A percentile compares a stretch with the other conserved stretches of the same genome.
Conservation (phyloP, 441 rosid species). For the Sinapis alba region DNA sequence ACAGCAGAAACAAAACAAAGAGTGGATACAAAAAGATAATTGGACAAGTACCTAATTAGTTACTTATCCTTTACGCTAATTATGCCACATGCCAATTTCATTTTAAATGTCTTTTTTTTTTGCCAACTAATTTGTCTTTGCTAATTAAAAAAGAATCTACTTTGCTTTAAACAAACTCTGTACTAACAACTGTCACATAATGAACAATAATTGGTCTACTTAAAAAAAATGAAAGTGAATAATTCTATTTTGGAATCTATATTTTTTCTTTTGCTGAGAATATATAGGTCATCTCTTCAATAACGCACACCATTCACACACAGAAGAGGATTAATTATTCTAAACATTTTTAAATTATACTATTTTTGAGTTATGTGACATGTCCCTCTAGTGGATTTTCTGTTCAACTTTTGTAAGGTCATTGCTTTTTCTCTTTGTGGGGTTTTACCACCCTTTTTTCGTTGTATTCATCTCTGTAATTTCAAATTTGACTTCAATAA, state of each 20-base stretch:
- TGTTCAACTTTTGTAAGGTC: slow-evolving; percentile 15
- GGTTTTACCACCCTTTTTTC: background rate
- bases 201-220: background rate
- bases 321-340: background rate
- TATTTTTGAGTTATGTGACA: background rate
- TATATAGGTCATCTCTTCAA: background rate
- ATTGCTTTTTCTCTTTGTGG: background rate
- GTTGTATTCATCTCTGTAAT: background rate
- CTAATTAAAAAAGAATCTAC: background rate
- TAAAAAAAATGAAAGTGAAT: background rate
- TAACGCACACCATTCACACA: slow-evolving; percentile 11
- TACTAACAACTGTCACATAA: background rate
- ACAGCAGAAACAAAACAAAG: background rate
- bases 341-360: background rate
- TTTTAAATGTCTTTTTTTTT: background rate
- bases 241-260: slow-evolving; percentile 8
- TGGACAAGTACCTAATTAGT: background rate
- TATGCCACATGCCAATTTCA: background rate
- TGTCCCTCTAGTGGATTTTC: background rate
- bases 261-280: background rate
- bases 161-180: background rate
- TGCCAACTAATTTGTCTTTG: background rate
- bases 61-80: background rate
- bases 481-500: slow-evolving; percentile 20
- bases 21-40: background rate